A percentile compares a stretch with the other conserved stretches of the same genome.
phyloP scores from a whole-genome alignment of 2,329 filamentous ascomycete species.

The Colletotrichum sp. region DNA sequence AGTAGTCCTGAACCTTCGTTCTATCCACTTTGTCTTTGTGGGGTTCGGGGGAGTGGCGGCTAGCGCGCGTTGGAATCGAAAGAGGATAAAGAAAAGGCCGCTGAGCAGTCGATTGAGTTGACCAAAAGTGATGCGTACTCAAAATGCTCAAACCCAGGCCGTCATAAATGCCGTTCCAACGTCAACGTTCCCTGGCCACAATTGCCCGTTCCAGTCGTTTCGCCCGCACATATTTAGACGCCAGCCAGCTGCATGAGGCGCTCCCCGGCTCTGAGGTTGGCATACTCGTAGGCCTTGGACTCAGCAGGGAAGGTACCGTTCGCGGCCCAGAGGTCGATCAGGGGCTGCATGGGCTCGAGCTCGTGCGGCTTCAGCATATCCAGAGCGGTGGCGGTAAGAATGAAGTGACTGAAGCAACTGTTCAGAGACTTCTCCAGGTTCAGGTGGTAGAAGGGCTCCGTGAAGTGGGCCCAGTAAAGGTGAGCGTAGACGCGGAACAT shows the following conservation, averaged over 20 bases:
- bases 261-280: constrained; percentile 66
- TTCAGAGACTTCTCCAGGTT: constrained; percentile 83
- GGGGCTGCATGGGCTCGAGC: constrained; percentile 92
- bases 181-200: neutral
- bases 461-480: constrained; percentile 95
- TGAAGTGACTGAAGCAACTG: constrained; percentile 86
- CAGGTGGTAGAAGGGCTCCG: constrained; percentile 82
- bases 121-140: neutral
- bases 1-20: neutral
- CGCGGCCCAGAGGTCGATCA: constrained; percentile 90
- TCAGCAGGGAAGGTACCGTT: constrained; percentile 87
- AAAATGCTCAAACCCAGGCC: neutral
- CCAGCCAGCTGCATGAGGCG: constrained; percentile 57
- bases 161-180: neutral
- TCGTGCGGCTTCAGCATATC: constrained; percentile 88
- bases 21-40: neutral
- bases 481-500: constrained; percentile 99
- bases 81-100: neutral
- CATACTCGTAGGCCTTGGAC: constrained; percentile 70
- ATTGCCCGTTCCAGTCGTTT: neutral
- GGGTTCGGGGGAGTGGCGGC: neutral
- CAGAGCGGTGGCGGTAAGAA: constrained; percentile 79
- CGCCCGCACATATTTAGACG: constrained; percentile 18
- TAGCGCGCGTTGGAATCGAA: neutral
- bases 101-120: neutral